phyloP scores from a whole-genome alignment of 108 stramenopile genomes.

The Phaeodactylum tricornutum region DNA sequence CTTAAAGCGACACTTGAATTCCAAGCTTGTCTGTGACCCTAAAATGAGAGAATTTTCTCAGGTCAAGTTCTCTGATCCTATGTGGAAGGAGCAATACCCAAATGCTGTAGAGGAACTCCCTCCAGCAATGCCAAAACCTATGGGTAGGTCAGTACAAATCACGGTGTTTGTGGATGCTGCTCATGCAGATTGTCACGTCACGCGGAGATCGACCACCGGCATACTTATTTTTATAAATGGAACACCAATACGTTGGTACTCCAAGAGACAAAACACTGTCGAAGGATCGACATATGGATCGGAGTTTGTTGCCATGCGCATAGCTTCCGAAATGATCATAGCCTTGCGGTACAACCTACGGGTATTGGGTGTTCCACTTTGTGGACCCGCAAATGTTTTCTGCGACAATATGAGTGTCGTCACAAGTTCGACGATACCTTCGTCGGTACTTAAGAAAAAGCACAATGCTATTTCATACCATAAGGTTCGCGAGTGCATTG shows the following conservation, averaged over 20 bases:
- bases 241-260: conserved; percentile 34
- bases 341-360: conserved; percentile 45
- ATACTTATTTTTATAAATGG: conserved; percentile 38
- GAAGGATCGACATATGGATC: conserved; percentile 42
- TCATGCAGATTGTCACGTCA: conserved; percentile 35
- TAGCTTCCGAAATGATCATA: conserved; percentile 21
- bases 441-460: conserved; percentile 38
- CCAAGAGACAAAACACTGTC: conserved; percentile 48
- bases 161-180: conserved; percentile 38
- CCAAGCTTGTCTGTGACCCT: conserved; percentile 25
- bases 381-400: conserved; percentile 15
- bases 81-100: conserved; percentile 15
- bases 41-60: neutral
- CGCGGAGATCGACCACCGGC: conserved; percentile 40
- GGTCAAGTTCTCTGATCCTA: neutral
- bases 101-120: conserved; percentile 19
- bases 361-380: conserved; percentile 41
- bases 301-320: conserved; percentile 34
- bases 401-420: conserved; percentile 36
- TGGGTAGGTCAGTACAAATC: conserved; percentile 15
- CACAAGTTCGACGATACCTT: conserved; percentile 16
- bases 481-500: conserved; percentile 25
- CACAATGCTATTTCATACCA: conserved; percentile 34
- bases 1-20: conserved; percentile 10
- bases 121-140: conserved; percentile 17